These are phyloP conservation scores for Eucalyptus coolabah DNA, from an alignment of 345 rosid genomes.

Conservation along the genomic window DNA sequence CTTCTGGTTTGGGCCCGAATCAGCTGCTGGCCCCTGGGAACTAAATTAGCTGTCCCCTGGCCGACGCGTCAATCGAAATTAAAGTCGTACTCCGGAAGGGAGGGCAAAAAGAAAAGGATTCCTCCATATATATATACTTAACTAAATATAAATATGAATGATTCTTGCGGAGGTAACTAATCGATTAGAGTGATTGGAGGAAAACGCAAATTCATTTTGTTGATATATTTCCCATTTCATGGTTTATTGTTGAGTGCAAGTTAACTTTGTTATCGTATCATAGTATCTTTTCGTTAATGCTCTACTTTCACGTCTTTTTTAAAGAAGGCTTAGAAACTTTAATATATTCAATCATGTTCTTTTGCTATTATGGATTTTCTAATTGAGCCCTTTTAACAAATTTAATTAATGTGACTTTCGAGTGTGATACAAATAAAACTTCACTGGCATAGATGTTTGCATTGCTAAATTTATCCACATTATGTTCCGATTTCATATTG, in stretches of 20 bases:
- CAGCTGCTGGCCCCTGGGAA: background rate
- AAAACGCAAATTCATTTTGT: background rate
- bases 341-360: background rate
- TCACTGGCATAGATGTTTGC: rapidly evolving
- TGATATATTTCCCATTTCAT: background rate
- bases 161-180: background rate
- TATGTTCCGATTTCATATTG: background rate
- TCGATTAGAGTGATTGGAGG: background rate
- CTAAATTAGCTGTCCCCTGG: background rate
- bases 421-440: rapidly evolving
- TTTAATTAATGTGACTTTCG: background rate
- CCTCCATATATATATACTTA: background rate
- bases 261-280: rapidly evolving
- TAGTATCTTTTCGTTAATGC: background rate
- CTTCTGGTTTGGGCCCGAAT: background rate
- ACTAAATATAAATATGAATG: background rate
- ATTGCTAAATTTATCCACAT: background rate
- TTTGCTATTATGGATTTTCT: rapidly evolving
- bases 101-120: background rate
- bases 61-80: background rate
- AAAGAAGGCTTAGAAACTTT: background rate
- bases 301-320: background rate
- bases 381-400: rapidly evolving
- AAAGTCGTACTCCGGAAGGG: background rate
- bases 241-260: background rate